These are phyloP conservation scores for Solanum chilense DNA, from an alignment of 257 asterid species.

Conservation along the genomic window DNA sequence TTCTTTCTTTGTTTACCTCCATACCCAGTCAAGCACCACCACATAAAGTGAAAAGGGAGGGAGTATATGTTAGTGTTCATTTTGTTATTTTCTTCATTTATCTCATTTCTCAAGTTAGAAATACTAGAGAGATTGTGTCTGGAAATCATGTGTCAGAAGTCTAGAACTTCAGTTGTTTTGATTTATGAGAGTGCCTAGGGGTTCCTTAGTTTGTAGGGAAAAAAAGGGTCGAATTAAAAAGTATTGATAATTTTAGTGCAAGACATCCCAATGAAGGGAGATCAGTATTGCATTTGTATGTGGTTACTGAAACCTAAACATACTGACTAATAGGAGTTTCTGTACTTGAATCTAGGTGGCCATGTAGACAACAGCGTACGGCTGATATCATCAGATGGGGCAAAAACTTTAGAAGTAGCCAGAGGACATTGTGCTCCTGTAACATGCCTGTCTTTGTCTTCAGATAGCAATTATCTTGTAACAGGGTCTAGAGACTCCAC, in stretches of 20 bases:
- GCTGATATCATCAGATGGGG: constrained; percentile 87
- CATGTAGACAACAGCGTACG: constrained; percentile 88
- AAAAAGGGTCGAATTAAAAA: background rate
- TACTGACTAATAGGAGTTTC: background rate
- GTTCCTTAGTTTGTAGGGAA: background rate
- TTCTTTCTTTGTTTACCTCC: background rate
- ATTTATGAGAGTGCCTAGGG: background rate
- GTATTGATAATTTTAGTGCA: background rate
- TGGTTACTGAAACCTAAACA: background rate
- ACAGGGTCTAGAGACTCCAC: constrained; percentile 91
- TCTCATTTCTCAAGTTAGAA: background rate
- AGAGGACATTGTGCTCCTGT: constrained; percentile 96
- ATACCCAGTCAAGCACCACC: background rate
- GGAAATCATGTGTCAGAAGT: background rate
- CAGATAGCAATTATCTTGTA: constrained; percentile 80
- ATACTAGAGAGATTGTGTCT: background rate
- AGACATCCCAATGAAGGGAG: background rate
- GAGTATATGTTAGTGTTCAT: background rate
- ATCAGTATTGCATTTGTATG: background rate
- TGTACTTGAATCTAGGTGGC: constrained; percentile 50
- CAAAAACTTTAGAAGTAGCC: constrained; percentile 90
- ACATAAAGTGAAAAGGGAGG: background rate
- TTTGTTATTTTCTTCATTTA: background rate
- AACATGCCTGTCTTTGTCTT: constrained; percentile 71
- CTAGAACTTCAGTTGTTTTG: background rate